Percentiles rank a stretch among this genome's conserved stretches.
phyloP scores from a whole-genome alignment of 108 stramenopile genomes.

The Nitzschia sp. region DNA sequence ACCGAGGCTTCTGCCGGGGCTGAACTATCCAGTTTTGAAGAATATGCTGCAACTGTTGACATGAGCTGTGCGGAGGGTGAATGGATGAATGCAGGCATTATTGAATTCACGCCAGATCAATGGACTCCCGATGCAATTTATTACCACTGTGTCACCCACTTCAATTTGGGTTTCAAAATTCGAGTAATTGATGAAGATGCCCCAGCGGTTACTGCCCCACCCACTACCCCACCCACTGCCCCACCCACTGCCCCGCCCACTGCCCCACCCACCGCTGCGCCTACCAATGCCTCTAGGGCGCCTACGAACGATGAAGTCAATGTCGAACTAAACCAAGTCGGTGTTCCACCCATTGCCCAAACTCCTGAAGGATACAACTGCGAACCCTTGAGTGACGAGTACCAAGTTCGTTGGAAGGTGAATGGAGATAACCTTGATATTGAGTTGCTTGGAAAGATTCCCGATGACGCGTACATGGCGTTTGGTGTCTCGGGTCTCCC shows the following conservation, averaged over 20 bases:
- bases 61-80: slow-evolving; percentile 6
- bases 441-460: slow-evolving; percentile 20
- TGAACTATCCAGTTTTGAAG: neutral
- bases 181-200: slow-evolving; percentile 19
- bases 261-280: too few relatives aligned
- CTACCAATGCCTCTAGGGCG: too few relatives aligned
- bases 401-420: slow-evolving; percentile 31
- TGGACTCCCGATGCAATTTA: slow-evolving; percentile 25
- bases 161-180: slow-evolving; percentile 25
- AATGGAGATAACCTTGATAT: slow-evolving; percentile 13
- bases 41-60: slow-evolving; percentile 14
- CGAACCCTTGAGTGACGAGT: slow-evolving; percentile 25
- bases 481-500: slow-evolving; percentile 23
- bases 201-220: neutral
- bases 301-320: too few relatives aligned
- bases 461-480: slow-evolving; percentile 21
- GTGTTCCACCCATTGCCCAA: neutral
- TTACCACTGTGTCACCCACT: slow-evolving; percentile 32
- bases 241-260: too few relatives aligned
- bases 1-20: neutral
- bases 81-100: slow-evolving; percentile 4
- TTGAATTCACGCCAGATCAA: slow-evolving; percentile 26
- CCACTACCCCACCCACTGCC: too few relatives aligned
- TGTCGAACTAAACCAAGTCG: too few relatives aligned
- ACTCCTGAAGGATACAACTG: slow-evolving; percentile 34